A percentile compares a stretch with the other conserved stretches of the same genome.
Evolutionary conservation across 495 filamentous ascomycete genomes (phyloP).

Genomic region (Lasiosphaeria hispida): DNA sequence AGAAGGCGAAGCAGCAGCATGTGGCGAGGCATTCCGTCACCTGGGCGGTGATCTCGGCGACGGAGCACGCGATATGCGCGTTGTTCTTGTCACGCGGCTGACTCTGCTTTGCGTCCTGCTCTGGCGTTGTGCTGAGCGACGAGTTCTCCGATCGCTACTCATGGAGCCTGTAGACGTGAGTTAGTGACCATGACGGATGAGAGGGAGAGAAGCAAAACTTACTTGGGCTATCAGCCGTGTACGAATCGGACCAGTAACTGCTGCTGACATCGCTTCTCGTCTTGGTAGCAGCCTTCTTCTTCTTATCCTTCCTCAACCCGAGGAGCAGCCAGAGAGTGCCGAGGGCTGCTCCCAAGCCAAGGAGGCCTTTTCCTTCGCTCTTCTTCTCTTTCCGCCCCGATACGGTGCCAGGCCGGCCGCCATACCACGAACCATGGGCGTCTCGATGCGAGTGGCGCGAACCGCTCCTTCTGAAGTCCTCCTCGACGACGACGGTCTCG

Average conservation of each 20-base stretch:
- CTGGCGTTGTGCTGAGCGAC: conserved; percentile 22
- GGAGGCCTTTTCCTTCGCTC: conserved; percentile 48
- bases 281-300: conserved; percentile 40
- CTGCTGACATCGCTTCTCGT: conserved; percentile 49
- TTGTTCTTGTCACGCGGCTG: conserved; percentile 28
- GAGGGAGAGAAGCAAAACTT: conserved; percentile 31
- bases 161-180: conserved; percentile 36
- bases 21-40: not conserved
- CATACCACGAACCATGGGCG: conserved; percentile 66
- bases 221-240: conserved; percentile 49
- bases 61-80: conserved; percentile 30
- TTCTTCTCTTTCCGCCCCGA: conserved; percentile 54
- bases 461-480: conserved; percentile 60
- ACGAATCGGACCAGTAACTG: conserved; percentile 48
- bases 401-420: conserved; percentile 50
- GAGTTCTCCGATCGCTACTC: conserved; percentile 33
- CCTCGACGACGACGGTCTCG: conserved; percentile 63
- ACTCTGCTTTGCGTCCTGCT: conserved; percentile 27
- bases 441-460: conserved; percentile 35
- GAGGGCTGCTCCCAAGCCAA: conserved; percentile 61
- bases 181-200: too few relatives aligned
- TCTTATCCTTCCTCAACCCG: conserved; percentile 69
- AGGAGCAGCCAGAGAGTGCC: conserved; percentile 68
- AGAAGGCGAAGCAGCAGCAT: not conserved
- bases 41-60: conserved; percentile 18